Evolutionary conservation across 768 basidiomycete species (phyloP).

Genomic region (Kwoniella sp.): DNA sequence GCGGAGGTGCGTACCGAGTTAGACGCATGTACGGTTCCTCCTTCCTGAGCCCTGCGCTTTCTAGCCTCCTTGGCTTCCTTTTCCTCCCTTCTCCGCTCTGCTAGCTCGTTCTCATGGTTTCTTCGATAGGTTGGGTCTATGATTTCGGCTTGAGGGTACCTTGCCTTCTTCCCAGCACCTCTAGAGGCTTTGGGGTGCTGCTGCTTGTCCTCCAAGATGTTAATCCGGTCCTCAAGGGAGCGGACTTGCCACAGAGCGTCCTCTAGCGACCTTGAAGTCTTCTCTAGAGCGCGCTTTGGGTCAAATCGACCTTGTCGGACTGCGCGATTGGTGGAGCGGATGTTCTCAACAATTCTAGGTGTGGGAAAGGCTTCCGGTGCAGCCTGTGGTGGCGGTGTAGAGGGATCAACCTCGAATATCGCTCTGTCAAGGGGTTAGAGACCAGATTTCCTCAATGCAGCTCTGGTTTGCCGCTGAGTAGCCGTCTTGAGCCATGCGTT

Average conservation of each 20-base stretch:
- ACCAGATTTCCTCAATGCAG: conserved; percentile 20
- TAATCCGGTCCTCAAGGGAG: conserved; percentile 5
- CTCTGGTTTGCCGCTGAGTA: conserved; percentile 4
- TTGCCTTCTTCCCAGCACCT: conserved; percentile 10
- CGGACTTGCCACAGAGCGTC: not conserved
- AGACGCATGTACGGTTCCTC: not conserved
- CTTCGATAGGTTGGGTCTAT: not conserved
- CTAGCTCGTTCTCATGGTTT: conserved; percentile 5
- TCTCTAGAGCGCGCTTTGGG: not conserved
- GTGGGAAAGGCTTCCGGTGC: conserved; percentile 10
- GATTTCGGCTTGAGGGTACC: conserved; percentile 2
- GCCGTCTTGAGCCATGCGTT: conserved; percentile 16
- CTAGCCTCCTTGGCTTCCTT: not conserved
- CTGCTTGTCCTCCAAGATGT: not conserved
- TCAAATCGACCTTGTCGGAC: conserved; percentile 1
- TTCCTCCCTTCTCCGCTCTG: not conserved
- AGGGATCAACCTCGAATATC: not conserved
- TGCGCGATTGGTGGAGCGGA: not conserved
- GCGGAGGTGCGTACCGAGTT: not conserved
- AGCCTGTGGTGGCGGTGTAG: conserved; percentile 1
- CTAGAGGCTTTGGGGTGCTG: conserved; percentile 13
- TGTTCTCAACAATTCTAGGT: not conserved
- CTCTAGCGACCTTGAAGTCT: conserved; percentile 13
- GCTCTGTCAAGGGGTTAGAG: conserved; percentile 13
- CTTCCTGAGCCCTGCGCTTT: not conserved